A percentile compares a stretch with the other conserved stretches of the same genome.
phyloP scores from a whole-genome alignment of 805 yeast genomes.

The Pichia gijzeniarum region DNA sequence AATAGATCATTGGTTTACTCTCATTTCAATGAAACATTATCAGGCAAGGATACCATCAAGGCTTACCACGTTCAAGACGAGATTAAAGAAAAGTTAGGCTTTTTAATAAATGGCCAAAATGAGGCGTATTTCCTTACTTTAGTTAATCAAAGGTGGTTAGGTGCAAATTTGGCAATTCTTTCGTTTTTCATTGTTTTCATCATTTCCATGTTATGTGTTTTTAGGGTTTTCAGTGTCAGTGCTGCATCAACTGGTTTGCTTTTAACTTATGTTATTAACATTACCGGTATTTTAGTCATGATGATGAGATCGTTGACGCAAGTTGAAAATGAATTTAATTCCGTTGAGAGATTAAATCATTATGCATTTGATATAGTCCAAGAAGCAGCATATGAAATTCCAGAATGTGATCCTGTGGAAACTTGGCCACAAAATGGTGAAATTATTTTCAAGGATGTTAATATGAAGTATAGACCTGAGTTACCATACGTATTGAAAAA shows the following conservation, averaged over 20 bases:
- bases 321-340: slow-evolving; percentile 74
- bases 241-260: slow-evolving; percentile 59
- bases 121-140: slow-evolving; percentile 55
- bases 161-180: slow-evolving; percentile 44
- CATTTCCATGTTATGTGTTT: slow-evolving; percentile 51
- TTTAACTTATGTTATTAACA: slow-evolving; percentile 50
- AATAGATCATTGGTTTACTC: slow-evolving; percentile 66
- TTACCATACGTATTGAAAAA: slow-evolving; percentile 52
- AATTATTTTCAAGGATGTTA: slow-evolving; percentile 42
- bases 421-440: slow-evolving; percentile 46
- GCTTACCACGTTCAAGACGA: slow-evolving; percentile 41
- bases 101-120: slow-evolving; percentile 53
- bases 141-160: slow-evolving; percentile 60
- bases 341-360: slow-evolving; percentile 66
- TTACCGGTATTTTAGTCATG: slow-evolving; percentile 49
- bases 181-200: slow-evolving; percentile 41
- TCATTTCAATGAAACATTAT: slow-evolving; percentile 61
- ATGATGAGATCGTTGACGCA: slow-evolving; percentile 55
- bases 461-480: slow-evolving; percentile 53
- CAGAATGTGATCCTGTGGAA: slow-evolving; percentile 32
- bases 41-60: slow-evolving; percentile 60
- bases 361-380: slow-evolving; percentile 57
- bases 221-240: slow-evolving; percentile 49
- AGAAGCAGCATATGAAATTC: slow-evolving; percentile 57
- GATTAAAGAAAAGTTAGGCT: slow-evolving; percentile 42